A percentile compares a stretch with the other conserved stretches of the same genome.
These are phyloP conservation scores for Boletellus sp. DNA, from an alignment of 768 basidiomycete species.

Conservation along the genomic window DNA sequence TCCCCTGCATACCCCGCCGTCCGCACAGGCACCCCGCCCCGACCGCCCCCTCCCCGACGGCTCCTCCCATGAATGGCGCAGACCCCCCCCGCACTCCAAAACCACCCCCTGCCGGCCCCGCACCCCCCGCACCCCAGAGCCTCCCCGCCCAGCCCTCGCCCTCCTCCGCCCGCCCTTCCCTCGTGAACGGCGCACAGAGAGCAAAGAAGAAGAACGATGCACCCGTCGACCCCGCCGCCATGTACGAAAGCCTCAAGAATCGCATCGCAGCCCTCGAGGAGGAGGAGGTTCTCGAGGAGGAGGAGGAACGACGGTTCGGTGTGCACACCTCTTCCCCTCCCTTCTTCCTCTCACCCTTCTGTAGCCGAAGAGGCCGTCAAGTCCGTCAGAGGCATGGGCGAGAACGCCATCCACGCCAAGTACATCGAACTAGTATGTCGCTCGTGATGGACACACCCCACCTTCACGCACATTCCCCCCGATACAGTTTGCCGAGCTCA, in stretches of 20 bases:
- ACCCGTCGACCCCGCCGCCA: conserved; percentile 75
- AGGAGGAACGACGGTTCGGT: conserved; percentile 81
- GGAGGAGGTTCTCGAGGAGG: conserved; percentile 81
- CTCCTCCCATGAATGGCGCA: conserved; percentile 47
- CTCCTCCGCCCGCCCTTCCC: conserved; percentile 33
- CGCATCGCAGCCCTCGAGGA: conserved; percentile 88
- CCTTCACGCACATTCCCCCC: conserved; percentile 22
- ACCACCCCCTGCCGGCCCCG: conserved; percentile 54
- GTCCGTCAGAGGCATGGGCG: conserved; percentile 77
- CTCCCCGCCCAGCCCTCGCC: conserved; percentile 37
- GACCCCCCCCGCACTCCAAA: conserved; percentile 40
- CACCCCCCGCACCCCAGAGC: conserved; percentile 59
- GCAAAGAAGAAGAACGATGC: conserved; percentile 66
- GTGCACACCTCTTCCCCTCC: conserved; percentile 24
- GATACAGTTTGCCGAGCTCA: conserved; percentile 80
- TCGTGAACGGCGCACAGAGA: conserved; percentile 39
- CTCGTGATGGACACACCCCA: conserved; percentile 14
- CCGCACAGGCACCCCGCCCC: conserved; percentile 7
- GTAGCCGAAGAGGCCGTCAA: conserved; percentile 86
- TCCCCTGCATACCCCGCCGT: conserved; percentile 31
- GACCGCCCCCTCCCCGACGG: conserved; percentile 9
- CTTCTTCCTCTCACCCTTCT: conserved; percentile 12
- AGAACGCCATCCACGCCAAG: conserved; percentile 79
- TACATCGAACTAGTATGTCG: conserved; percentile 80
- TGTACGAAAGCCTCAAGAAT: conserved; percentile 87